Conservation (phyloP, 768 basidiomycete genomes). For the Phlebiopsis flavidoalba region DNA sequence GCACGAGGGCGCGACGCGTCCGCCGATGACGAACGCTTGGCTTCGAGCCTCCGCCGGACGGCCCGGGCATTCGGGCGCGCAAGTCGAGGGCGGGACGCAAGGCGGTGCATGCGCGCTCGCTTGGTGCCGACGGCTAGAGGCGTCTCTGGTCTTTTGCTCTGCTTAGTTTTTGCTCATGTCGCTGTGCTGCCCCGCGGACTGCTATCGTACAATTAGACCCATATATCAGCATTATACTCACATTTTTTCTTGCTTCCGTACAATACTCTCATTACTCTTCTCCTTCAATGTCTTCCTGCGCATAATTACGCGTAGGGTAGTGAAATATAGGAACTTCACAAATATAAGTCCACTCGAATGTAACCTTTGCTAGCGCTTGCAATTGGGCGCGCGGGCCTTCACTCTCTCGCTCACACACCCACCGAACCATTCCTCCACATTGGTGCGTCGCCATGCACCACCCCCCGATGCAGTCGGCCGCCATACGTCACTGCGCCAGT, state of each 20-base stretch:
- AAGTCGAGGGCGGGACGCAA: constrained; percentile 19
- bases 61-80: constrained; percentile 21
- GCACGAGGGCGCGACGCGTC: background rate
- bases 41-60: constrained; percentile 23
- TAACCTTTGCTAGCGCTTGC: background rate
- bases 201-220: background rate
- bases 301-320: background rate
- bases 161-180: background rate
- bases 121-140: constrained; percentile 18
- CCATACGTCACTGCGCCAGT: constrained; percentile 37
- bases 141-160: background rate
- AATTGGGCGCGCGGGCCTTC: background rate
- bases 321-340: background rate
- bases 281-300: too few species aligned
- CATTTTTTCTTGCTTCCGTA: background rate
- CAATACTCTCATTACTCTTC: background rate
- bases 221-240: background rate
- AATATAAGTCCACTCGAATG: too few species aligned
- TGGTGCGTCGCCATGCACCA: constrained; percentile 11
- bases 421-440: background rate
- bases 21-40: constrained; percentile 16
- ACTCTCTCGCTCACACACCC: background rate
- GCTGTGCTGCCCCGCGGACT: background rate
- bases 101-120: constrained; percentile 19
- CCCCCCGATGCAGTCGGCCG: constrained; percentile 27